A percentile compares a stretch with the other conserved stretches of the same genome.
Evolutionary conservation across 2,329 filamentous ascomycete genomes (phyloP).

Genomic region (Podosphaera fusca): DNA sequence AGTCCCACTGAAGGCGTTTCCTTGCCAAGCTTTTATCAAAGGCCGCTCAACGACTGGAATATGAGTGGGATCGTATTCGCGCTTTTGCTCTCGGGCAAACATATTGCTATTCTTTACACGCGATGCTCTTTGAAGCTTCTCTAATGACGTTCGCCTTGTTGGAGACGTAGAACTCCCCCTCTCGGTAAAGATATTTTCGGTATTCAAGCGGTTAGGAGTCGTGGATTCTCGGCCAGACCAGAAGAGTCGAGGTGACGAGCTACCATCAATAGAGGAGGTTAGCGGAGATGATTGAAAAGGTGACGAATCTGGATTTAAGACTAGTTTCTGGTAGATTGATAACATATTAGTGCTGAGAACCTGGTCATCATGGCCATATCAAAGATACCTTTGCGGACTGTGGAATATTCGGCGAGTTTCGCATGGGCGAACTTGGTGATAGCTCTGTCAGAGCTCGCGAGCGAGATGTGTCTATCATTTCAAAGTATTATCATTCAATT

Average conservation of each 20-base stretch:
- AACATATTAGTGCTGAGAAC: conserved; percentile 12
- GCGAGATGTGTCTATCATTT: conserved; percentile 30
- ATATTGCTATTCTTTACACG: conserved; percentile 97
- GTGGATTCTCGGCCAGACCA: conserved; percentile 60
- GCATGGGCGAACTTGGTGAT: conserved; percentile 59
- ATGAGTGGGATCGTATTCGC: conserved; percentile 71
- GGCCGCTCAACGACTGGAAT: conserved; percentile 63
- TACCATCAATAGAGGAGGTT: conserved; percentile 23
- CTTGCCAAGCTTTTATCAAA: conserved; percentile 48
- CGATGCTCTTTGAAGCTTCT: conserved; percentile 82
- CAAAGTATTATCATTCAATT: background rate
- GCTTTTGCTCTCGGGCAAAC: conserved; percentile 75
- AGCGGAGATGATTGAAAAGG: conserved; percentile 70
- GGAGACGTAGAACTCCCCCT: conserved; percentile 37
- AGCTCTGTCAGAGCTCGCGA: conserved; percentile 73
- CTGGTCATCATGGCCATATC: conserved; percentile 1
- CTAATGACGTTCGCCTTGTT: conserved; percentile 70
- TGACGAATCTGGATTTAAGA: conserved; percentile 50
- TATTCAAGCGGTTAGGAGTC: conserved; percentile 37
- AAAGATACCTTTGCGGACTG: conserved; percentile 42
- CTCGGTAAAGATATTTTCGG: conserved; percentile 45
- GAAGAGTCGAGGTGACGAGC: conserved; percentile 62
- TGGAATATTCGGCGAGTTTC: conserved; percentile 84
- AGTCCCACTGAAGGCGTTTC: conserved; percentile 41
- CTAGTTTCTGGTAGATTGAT: conserved; percentile 31